These are phyloP conservation scores for Picochlorum sp. DNA, from an alignment of 139 green algal genomes.

Conservation along the genomic window DNA sequence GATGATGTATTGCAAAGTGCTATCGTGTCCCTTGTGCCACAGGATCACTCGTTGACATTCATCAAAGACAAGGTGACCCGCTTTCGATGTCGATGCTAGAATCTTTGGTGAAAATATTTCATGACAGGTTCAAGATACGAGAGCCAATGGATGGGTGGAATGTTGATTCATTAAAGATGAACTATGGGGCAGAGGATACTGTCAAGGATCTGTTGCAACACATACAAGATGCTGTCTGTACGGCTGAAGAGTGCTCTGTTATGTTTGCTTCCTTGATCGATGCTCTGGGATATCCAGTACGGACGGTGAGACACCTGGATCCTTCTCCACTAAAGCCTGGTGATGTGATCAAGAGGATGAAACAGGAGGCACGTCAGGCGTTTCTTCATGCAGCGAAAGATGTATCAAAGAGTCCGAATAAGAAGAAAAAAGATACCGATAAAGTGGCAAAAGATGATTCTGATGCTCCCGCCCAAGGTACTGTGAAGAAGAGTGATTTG, in stretches of 20 bases:
- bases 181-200: conserved; percentile 1
- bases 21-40: background rate
- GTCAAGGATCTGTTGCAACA: conserved; percentile 8
- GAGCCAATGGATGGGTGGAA: background rate
- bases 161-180: background rate
- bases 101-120: background rate
- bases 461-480: background rate
- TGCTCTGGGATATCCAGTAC: conserved; percentile 39
- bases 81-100: background rate
- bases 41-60: background rate
- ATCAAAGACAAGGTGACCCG: too few relatives aligned
- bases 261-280: conserved; percentile 68
- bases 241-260: conserved; percentile 45
- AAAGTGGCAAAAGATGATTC: background rate
- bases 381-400: background rate
- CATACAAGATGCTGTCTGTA: conserved; percentile 15
- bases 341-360: conserved; percentile 15
- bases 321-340: conserved; percentile 14
- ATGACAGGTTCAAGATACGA: conserved; percentile 1
- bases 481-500: conserved; percentile 53
- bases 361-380: conserved; percentile 2
- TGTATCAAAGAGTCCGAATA: background rate
- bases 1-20: conserved; percentile 52
- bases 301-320: conserved; percentile 25
- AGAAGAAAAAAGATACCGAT: background rate